Evolutionary conservation across 495 filamentous ascomycete genomes (phyloP), one percentile per base, ranked within the genome.

Genomic region (Tuber magnatum): DNA sequence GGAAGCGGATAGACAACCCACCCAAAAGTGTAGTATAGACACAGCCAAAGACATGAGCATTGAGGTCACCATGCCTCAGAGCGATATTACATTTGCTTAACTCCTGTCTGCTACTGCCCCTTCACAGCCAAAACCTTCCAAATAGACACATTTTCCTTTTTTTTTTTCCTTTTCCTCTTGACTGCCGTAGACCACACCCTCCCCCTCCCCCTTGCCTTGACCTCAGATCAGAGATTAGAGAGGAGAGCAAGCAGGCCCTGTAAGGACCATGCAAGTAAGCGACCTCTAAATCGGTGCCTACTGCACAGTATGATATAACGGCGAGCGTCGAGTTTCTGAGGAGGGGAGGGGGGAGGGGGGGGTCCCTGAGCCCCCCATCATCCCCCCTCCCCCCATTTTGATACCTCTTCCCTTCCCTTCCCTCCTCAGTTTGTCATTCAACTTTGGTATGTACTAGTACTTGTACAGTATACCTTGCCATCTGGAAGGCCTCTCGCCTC

Each of bases 181-280:
- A 51, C 20, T 77, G 16, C n/a, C n/a, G n/a, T n/a, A n/a, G 12
- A 39, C 43, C 70, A 38, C 73, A 72, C 71, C 56, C 38, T 77
- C 74, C 74, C 51, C 32, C 18, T 72, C 7, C 42, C 38, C 39
- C 69, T 68, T 78, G 73, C 43, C 41, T 12, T 40, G 74, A n/a
- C 73, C 40, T 48, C 65, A 41, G 61, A 70, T 48, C 68, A 71
- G 40, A 72, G 77, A 73, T 68, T 56, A 69, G 77, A 48, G 68
- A 77, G 69, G 68, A 73, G 73, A 69, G 68, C 35, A 73, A 35
- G 41, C 51, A 28, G 22, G 12, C 22, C 61, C 32, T 43, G 72
- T 22, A 65, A 79, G 72, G 70, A 73, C 79, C 70, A 79, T 79
- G 77, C 77, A 79, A 79, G 77, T 79, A 79, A 79, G 77, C 77